Base-by-base conservation (phyloP, 2,329 filamentous ascomycete genomes). In the Fusarium algeriense region DNA sequence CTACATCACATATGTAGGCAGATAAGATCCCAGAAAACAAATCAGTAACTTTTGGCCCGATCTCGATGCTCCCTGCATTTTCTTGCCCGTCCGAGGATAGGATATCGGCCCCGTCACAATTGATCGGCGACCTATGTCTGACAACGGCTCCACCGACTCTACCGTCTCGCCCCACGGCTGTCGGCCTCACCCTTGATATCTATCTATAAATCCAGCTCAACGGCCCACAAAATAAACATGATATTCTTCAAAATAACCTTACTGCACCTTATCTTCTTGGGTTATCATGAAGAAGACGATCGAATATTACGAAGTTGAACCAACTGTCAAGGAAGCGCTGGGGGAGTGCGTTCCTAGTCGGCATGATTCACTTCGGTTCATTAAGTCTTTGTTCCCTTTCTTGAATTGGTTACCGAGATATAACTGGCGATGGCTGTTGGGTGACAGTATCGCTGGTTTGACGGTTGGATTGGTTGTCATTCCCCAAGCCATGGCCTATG, bases 401-500 rank as follows among this genome's bases (percentile, higher is more conserved):
- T n/a, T 55, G 4, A 41, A 45, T 7, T 67, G 64, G 64, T 14
- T 67, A 0, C 64, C 64, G 1, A 44, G 64, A 7, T 67, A 67
- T 8, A 67, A 67, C 5, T 67, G 64, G 64, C 54, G 64, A 10
- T 67, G 64, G 64, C 46, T 67, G 28, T 10, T 67, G 1, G 63
- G 64, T 13, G 64, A 67, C 19, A 48, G 63, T 7, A 67, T 67
- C 5, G 64, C 64, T 40, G 64, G 64, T 2, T 17, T 81, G n/a
- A 82, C 81, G 7, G 78, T 82, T 60, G 92, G 92, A 43, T 87
- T 91, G 54, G 92, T 94, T 15, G 91, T 94, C 32, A 90, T 94
- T 49, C 92, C 92, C 7, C 93, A 95, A 80, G 90, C 91, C 61
- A 92, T 95, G 91, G 92, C 92, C 1, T 95, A 95, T 78, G 92